These are phyloP conservation scores for Dalbergia cultrata DNA, from an alignment of 306 rosid genomes.

Conservation along the genomic window DNA sequence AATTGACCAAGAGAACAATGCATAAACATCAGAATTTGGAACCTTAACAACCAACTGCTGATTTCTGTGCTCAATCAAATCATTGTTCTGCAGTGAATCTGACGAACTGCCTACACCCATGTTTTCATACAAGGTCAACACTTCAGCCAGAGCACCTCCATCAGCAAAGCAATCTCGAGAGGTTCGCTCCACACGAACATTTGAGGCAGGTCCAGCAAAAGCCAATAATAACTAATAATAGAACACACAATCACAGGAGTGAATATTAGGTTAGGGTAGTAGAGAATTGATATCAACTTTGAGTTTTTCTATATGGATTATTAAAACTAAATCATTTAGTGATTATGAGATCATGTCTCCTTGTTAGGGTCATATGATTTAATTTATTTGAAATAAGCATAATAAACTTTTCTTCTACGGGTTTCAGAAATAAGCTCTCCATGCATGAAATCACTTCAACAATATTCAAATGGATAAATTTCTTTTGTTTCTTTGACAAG, in stretches of 20 bases:
- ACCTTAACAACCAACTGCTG: constrained; percentile 73
- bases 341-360: constrained; percentile 17
- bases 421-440: constrained; percentile 34
- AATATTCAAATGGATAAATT: constrained; percentile 17
- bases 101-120: constrained; percentile 49
- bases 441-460: constrained; percentile 13
- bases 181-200: constrained; percentile 80
- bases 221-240: constrained; percentile 71
- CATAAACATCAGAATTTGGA: constrained; percentile 35
- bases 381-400: constrained; percentile 22
- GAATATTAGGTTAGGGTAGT: background rate
- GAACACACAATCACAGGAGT: constrained; percentile 37
- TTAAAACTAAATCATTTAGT: constrained; percentile 33
- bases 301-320: background rate
- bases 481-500: constrained; percentile 14
- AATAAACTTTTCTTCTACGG: constrained; percentile 14
- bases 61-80: constrained; percentile 51
- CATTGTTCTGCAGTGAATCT: constrained; percentile 49
- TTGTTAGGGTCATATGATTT: constrained; percentile 17
- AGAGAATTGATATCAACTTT: constrained; percentile 7
- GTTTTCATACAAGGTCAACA: constrained; percentile 73
- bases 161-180: constrained; percentile 71
- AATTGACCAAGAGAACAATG: constrained; percentile 22
- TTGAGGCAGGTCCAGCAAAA: constrained; percentile 94
- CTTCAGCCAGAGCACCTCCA: constrained; percentile 93